These are phyloP conservation scores for Crucihimalaya himalaica DNA, from an alignment of 345 rosid species.

Conservation along the genomic window DNA sequence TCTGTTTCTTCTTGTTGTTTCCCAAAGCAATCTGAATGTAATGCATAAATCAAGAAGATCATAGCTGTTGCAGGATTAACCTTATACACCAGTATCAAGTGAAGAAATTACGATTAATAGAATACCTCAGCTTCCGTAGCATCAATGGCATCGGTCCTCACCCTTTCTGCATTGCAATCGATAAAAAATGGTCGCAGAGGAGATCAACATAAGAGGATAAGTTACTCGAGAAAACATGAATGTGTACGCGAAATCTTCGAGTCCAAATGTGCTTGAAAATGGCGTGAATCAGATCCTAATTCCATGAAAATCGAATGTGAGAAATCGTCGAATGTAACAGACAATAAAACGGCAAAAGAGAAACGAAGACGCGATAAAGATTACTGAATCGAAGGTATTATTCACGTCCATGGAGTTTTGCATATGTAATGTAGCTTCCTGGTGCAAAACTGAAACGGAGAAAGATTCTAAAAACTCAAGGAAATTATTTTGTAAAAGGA, in stretches of 20 bases:
- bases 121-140: constrained; percentile 64
- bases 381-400: too few species aligned
- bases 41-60: not conserved
- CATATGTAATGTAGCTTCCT: too few species aligned
- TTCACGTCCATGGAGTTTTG: too few species aligned
- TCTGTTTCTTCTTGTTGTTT: constrained; percentile 66
- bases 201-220: not conserved
- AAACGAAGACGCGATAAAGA: too few species aligned
- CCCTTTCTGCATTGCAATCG: constrained; percentile 52
- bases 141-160: constrained; percentile 53
- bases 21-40: constrained; percentile 53
- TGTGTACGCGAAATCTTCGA: constrained; percentile 56
- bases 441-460: too few species aligned
- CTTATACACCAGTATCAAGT: not conserved
- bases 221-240: not conserved
- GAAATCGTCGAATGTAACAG: too few species aligned
- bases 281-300: too few species aligned
- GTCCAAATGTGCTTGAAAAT: constrained; percentile 84
- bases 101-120: not conserved
- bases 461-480: too few species aligned
- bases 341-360: too few species aligned
- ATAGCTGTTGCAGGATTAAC: not conserved
- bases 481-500: too few species aligned
- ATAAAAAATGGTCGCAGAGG: not conserved
- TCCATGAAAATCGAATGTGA: too few species aligned